Conservation (phyloP, 306 rosid species). For the Glycine latifolia region DNA sequence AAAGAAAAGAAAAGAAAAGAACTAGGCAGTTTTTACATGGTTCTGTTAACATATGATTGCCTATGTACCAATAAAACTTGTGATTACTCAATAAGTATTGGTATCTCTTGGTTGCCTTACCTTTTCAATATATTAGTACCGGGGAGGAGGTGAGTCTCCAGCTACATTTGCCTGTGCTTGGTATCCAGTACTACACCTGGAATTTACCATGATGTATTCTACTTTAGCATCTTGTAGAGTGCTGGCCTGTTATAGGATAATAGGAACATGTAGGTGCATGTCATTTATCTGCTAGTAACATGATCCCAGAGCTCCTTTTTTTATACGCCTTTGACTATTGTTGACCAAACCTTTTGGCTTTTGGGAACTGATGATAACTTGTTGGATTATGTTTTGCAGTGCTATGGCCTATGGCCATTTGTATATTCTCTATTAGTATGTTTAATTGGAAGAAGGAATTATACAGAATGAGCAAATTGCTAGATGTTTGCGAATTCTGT, state of each 20-base stretch:
- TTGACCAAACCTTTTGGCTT: conserved; percentile 7
- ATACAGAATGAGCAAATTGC: conserved; percentile 2
- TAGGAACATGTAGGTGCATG: conserved; percentile 14
- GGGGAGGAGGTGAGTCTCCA: not conserved
- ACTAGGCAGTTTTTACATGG: not conserved
- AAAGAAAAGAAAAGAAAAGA: not conserved
- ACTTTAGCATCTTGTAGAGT: conserved; percentile 6
- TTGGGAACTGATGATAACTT: conserved; percentile 16
- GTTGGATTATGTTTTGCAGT: conserved; percentile 9
- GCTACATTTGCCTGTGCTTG: not conserved
- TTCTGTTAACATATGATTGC: not conserved
- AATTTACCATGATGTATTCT: conserved; percentile 23
- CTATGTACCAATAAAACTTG: not conserved
- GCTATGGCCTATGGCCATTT: conserved; percentile 3
- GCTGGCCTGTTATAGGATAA: not conserved
- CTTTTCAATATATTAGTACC: conserved; percentile 6
- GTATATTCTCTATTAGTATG: not conserved
- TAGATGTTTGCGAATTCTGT: conserved; percentile 38
- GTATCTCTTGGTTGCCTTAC: not conserved
- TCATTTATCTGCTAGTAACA: conserved; percentile 4
- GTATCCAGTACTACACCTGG: not conserved
- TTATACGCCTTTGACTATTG: not conserved
- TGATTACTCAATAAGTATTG: not conserved
- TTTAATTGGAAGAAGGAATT: conserved; percentile 37
- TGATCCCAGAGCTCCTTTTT: conserved; percentile 3